These are phyloP conservation scores for Ceratocystis smalleyi DNA, from an alignment of 2,329 filamentous ascomycete genomes.

Conservation along the genomic window DNA sequence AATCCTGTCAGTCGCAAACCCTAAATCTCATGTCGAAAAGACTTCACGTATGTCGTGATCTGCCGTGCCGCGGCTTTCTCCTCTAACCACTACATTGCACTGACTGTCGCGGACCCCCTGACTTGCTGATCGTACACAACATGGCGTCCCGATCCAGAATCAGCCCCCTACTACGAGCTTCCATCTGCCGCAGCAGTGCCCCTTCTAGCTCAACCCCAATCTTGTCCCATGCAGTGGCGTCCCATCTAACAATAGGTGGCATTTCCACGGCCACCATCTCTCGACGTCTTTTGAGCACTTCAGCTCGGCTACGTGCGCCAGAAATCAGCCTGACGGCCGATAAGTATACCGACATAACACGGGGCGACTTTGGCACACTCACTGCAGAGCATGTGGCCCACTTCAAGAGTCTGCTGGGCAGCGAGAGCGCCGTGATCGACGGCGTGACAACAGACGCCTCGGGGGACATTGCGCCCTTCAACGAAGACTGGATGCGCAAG, in stretches of 20 bases:
- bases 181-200: not conserved
- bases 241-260: not conserved
- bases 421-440: conserved; percentile 67
- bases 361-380: conserved; percentile 63
- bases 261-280: not conserved
- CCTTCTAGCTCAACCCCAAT: not conserved
- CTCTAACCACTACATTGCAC: not conserved
- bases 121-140: not conserved
- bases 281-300: not conserved
- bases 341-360: conserved; percentile 67
- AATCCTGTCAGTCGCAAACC: not conserved
- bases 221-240: not conserved
- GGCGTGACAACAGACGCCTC: conserved; percentile 49
- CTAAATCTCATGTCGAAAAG: not conserved
- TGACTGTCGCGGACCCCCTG: not conserved
- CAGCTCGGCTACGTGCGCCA: conserved; percentile 11
- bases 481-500: conserved; percentile 98
- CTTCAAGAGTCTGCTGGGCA: conserved; percentile 70
- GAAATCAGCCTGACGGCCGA: conserved; percentile 61
- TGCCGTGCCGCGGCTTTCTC: not conserved
- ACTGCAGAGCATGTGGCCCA: conserved; percentile 64
- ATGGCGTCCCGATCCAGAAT: conserved; percentile 12
- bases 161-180: conserved; percentile 10
- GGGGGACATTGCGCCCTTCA: conserved; percentile 81
- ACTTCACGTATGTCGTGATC: not conserved